These are phyloP conservation scores for Paraphaeosphaeria sporulosa DNA, from an alignment of 2,329 filamentous ascomycete genomes.

Conservation along the genomic window DNA sequence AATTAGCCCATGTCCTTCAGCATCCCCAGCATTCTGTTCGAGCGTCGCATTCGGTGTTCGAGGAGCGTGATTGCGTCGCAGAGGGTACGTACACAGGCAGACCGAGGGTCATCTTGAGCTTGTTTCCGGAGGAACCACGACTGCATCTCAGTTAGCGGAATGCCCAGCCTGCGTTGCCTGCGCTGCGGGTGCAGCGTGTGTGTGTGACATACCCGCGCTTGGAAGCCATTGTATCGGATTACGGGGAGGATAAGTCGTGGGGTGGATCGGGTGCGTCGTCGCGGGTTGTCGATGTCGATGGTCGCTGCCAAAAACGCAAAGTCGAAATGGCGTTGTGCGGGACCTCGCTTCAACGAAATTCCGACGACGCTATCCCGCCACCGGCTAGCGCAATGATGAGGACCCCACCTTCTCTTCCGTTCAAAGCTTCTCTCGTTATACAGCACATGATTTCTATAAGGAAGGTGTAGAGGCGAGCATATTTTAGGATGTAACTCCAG, in stretches of 20 bases:
- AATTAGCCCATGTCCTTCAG: slow-evolving; percentile 32
- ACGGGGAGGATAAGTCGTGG: slow-evolving; percentile 25
- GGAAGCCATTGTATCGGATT: slow-evolving; percentile 49
- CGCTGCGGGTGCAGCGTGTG: not conserved
- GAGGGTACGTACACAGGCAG: slow-evolving; percentile 88
- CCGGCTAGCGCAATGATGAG: not conserved
- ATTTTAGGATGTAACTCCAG: too few species aligned
- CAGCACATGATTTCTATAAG: too few species aligned
- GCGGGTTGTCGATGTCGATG: slow-evolving; percentile 28
- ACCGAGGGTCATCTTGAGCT: slow-evolving; percentile 99
- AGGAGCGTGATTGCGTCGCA: slow-evolving; percentile 25
- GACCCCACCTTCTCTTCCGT: not conserved
- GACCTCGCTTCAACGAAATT: slow-evolving; percentile 12
- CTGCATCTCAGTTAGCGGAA: slow-evolving; percentile 51
- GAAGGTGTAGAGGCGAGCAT: too few species aligned
- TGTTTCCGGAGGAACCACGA: slow-evolving; percentile 93
- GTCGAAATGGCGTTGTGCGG: slow-evolving; percentile 13
- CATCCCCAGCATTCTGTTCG: not conserved
- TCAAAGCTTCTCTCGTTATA: not conserved
- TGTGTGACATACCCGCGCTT: slow-evolving; percentile 48
- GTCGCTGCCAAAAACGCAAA: slow-evolving; percentile 9
- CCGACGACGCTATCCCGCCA: not conserved
- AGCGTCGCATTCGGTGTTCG: not conserved
- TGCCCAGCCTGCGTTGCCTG: not conserved
- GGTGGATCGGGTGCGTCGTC: slow-evolving; percentile 39